Evolutionary conservation across 2,329 filamentous ascomycete genomes (phyloP), one percentile per base, ranked within the genome.

Genomic region (Colletotrichum falcatum): DNA sequence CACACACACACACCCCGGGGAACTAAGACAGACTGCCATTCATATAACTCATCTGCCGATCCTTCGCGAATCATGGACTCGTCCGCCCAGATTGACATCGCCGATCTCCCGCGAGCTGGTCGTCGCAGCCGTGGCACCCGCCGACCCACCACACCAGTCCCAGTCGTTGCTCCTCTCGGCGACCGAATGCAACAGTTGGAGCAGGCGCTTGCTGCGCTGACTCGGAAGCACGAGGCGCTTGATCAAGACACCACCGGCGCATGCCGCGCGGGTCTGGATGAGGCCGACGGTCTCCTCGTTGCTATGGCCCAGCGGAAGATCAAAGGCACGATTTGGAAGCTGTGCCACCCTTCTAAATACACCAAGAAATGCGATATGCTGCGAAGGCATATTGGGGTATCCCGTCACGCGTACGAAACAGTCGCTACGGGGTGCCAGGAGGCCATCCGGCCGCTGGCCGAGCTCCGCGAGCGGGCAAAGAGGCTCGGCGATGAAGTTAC

Each of bases 51-150:
- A 12, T 33, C 20, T 35, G 28, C 56, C 26, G 67, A 70, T 66
- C 63, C 23, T 66, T 61, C 18, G 49, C 67, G 28, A 28, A 53
- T 61, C 67, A 61, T 56, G 67, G 42, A 55, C 14, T 18, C 5
- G 23, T 12, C 37, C 20, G 53, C 56, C 39, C 63, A 53, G 33
- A n/a, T 53, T 56, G 7, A 14, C 33, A n/a, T 44, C 35, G 67
- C 63, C 67, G 63, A 70, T 70, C 67, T 54, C 67, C 67, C 63
- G 49, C 67, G 35, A 66, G 39, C 33, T 30, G 28, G 56, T 61
- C 28, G 35, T 49, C n/a, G 44, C 35, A 16, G 42, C 11, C 56
- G n/a, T 39, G 18, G 42, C 35, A 35, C 33, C 14, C 60, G 60
- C 53, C 30, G 44, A 23, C 20, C 44, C 44, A 46, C 62, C 51